Evolutionary conservation across 257 asterid species (phyloP).

Genomic region (Jasminum sambac): DNA sequence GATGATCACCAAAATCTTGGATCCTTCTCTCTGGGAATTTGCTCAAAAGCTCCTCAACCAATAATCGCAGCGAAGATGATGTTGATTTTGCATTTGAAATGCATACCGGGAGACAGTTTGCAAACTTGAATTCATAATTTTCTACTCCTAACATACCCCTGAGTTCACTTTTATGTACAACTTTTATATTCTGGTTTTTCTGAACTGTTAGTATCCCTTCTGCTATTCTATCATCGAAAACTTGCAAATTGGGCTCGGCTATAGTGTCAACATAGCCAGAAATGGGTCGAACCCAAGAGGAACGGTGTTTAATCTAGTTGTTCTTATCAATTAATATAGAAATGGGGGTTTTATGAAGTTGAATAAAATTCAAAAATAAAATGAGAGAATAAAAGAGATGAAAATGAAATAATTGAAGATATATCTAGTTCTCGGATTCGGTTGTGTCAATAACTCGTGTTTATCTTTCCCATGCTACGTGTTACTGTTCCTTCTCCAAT

Average conservation of each 20-base stretch:
- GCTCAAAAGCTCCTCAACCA: constrained; percentile 32
- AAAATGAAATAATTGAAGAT: no score
- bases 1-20: constrained; percentile 34
- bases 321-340: no score
- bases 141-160: constrained; percentile 31
- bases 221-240: constrained; percentile 60
- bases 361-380: no score
- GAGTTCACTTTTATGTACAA: constrained; percentile 50
- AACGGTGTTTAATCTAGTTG: no score
- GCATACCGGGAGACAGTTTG: constrained; percentile 44
- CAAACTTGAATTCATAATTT: constrained; percentile 48
- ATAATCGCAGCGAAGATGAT: constrained; percentile 31
- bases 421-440: no score
- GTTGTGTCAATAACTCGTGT: no score
- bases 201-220: constrained; percentile 54
- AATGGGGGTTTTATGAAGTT: no score
- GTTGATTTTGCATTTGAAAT: constrained; percentile 15
- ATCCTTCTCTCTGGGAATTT: constrained; percentile 37
- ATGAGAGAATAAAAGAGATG: no score
- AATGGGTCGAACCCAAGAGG: no score
- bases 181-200: constrained; percentile 39
- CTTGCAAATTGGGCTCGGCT: constrained; percentile 40
- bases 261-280: not conserved
- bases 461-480: no score
- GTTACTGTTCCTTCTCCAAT: no score